Conservation (phyloP, 225 moss, liverwort and hornwort genomes). For the Physcomitrium patens region DNA sequence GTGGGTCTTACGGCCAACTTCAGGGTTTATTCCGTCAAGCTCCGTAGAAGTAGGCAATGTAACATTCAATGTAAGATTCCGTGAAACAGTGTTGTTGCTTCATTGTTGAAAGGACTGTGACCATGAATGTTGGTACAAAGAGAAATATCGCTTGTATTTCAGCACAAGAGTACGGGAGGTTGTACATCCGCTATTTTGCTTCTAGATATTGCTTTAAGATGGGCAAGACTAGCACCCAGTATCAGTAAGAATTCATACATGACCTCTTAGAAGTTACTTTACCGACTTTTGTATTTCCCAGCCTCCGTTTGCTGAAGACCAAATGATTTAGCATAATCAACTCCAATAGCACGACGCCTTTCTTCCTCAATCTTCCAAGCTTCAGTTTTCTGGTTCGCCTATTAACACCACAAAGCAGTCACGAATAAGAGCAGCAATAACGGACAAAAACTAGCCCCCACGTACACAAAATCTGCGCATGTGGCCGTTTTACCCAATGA, state of each 20-base stretch:
- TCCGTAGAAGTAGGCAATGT: too few species aligned
- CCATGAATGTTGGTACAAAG: too few species aligned
- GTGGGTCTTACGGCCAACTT: too few species aligned
- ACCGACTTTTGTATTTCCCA: conserved; percentile 36
- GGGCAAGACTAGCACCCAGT: too few species aligned
- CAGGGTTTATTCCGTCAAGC: too few species aligned
- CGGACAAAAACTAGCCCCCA: not conserved
- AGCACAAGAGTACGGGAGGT: too few species aligned
- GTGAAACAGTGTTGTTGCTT: too few species aligned
- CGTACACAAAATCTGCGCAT: not conserved
- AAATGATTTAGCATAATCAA: conserved; percentile 46
- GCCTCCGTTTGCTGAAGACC: conserved; percentile 39
- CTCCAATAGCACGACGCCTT: conserved; percentile 49
- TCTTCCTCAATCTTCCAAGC: conserved; percentile 47
- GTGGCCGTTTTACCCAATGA: conserved; percentile 7
- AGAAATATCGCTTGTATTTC: too few species aligned
- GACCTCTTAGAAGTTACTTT: not conserved
- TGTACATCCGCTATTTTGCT: too few species aligned
- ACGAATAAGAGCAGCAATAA: not conserved
- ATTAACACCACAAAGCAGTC: conserved; percentile 16
- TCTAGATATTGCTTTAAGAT: too few species aligned
- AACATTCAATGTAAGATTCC: too few species aligned
- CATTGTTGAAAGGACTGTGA: too few species aligned
- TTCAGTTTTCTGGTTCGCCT: conserved; percentile 42
- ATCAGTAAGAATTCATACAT: not conserved